phyloP scores from a whole-genome alignment of 441 rosid species.

The Daphne laureola region DNA sequence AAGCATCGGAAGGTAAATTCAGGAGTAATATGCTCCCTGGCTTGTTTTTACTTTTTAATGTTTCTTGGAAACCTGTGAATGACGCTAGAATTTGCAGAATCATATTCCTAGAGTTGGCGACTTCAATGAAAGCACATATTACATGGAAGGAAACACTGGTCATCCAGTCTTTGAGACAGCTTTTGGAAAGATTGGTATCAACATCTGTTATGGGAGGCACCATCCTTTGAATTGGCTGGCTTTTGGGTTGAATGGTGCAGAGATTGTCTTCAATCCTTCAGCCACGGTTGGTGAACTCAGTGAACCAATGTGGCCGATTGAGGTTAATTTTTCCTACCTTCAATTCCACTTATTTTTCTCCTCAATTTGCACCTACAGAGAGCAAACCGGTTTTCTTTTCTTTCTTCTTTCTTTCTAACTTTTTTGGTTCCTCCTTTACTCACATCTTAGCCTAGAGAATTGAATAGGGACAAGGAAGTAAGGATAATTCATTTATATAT shows the following conservation, averaged over 20 bases:
- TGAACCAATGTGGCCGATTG: constrained; percentile 99
- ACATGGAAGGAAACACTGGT: constrained; percentile 96
- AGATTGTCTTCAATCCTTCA: constrained; percentile 97
- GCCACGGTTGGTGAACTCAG: constrained; percentile 96
- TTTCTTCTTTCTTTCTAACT: background rate
- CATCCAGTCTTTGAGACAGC: constrained; percentile 96
- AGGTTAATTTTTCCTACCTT: constrained; percentile 34
- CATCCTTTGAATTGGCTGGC: constrained; percentile 97
- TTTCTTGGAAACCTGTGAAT: constrained; percentile 10
- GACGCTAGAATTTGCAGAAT: constrained; percentile 45
- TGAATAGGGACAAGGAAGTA: no score
- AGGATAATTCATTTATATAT: no score
- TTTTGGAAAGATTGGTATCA: constrained; percentile 79
- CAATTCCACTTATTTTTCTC: background rate
- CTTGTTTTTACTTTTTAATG: constrained; percentile 4
- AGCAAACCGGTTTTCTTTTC: background rate
- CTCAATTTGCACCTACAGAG: no score
- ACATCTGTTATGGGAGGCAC: constrained; percentile 93
- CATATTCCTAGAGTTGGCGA: constrained; percentile 97
- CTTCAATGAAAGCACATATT: constrained; percentile 95
- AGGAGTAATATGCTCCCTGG: background rate
- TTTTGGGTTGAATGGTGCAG: constrained; percentile 93
- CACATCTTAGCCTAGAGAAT: no score
- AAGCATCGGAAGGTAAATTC: constrained; percentile 84
- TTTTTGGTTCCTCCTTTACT: background rate